Base-by-base conservation (phyloP, 495 filamentous ascomycete species). In the Neurospora terricola region DNA sequence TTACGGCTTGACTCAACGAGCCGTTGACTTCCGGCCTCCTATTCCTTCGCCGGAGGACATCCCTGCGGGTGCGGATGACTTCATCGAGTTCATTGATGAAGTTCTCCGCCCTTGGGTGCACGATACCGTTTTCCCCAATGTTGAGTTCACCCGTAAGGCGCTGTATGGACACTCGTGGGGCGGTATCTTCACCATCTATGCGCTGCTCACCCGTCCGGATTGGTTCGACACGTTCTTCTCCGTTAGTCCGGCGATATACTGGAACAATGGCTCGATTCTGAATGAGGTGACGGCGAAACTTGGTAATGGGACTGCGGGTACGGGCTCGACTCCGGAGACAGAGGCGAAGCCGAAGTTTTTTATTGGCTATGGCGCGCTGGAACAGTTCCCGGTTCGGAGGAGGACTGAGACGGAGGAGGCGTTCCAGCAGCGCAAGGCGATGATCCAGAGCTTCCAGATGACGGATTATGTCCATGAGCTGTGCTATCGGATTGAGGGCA, bases 131-230 rank as follows among this genome's bases (percentile, higher is more conserved):
- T 78, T 78, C 27, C 76, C 77, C 10, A 42, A 40, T 3, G 74
- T 78, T 3, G 42, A 54, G 8, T 78, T 77, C 18, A 72, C 69
- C 18, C 74, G 75, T 16, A 74, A 78, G 36, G 75, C 76, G 12
- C 68, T 78, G n/a, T 77, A 69, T 23, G 75, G 76, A 18, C 75
- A 77, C 34, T 78, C 73, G 4, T 73, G 73, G 36, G 77, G 77
- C 4, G 76, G 77, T 5, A 38, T 76, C 9, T 75, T 77, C 59
- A 73, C 72, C 30, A 36, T 71, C 2, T 76, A 75, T 36, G 74
- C 75, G 6, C 38, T 78, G 2, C 72, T 75, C 23, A 34, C 69
- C 1, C 48, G 48, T n/a, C 74, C 74, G n/a, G 71, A 54, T 5
- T 27, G 73, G 70, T 77, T 77, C 18, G 76, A 78, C 16, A 76